A percentile compares a stretch with the other conserved stretches of the same genome.
Conservation (phyloP, 2,329 filamentous ascomycete genomes). For the Aaosphaeria arxii region DNA sequence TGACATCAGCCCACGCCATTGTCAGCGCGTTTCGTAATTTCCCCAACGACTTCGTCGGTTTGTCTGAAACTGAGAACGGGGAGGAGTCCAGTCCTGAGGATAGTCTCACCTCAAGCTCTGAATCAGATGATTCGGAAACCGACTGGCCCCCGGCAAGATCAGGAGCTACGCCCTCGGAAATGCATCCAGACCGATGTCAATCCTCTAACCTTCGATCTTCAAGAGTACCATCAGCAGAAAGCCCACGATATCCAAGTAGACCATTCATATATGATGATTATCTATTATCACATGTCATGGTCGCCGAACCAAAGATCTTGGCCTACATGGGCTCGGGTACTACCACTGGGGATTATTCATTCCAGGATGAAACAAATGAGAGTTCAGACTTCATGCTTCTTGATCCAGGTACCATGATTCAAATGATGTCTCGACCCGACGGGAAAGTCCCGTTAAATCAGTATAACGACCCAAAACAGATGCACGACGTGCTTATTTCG, state of each 20-base stretch:
- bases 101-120: background rate
- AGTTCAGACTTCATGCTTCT: conserved; percentile 7
- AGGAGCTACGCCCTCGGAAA: background rate
- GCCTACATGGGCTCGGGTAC: conserved; percentile 5
- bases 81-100: background rate
- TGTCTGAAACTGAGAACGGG: background rate
- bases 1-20: conserved; percentile 5
- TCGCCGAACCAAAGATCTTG: conserved; percentile 1
- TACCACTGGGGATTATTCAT: conserved; percentile 2
- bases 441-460: background rate
- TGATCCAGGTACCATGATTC: background rate
- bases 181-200: background rate
- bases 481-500: background rate
- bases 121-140: background rate
- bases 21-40: background rate
- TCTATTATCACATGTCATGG: background rate
- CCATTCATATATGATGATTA: background rate
- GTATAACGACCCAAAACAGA: no score
- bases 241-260: background rate
- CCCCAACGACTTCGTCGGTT: background rate
- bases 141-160: background rate
- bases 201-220: no score
- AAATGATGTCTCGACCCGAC: no score
- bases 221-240: no score
- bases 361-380: background rate